A percentile compares a stretch with the other conserved stretches of the same genome.
phyloP scores from a whole-genome alignment of 495 filamentous ascomycete species.

The Cercophora samala region DNA sequence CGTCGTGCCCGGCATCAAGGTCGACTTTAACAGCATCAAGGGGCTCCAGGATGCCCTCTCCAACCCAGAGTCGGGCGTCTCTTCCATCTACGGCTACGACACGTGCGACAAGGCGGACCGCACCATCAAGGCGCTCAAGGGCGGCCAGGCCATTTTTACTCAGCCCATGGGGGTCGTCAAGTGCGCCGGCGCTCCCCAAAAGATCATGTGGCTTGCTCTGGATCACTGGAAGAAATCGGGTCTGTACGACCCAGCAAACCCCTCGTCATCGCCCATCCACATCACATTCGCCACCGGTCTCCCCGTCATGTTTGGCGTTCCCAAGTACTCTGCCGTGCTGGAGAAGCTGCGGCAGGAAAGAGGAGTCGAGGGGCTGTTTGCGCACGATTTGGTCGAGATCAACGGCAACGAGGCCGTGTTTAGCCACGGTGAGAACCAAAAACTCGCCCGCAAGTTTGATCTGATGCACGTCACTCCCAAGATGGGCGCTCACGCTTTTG shows the following conservation, averaged over 20 bases:
- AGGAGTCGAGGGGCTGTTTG: constrained; percentile 63
- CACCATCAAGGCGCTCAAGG: constrained; percentile 52
- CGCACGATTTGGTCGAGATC: constrained; percentile 61
- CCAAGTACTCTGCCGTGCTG: constrained; percentile 62
- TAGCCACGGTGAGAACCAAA: constrained; percentile 36
- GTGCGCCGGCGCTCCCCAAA: constrained; percentile 68
- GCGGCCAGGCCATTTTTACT: constrained; percentile 64
- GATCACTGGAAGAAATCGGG: constrained; percentile 62
- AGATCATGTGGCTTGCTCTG: constrained; percentile 68
- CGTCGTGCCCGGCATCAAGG: constrained; percentile 59
- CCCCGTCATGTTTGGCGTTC: constrained; percentile 64
- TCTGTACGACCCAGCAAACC: constrained; percentile 48
- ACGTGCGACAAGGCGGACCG: constrained; percentile 56
- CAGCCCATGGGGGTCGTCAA: constrained; percentile 64
- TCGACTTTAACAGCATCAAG: constrained; percentile 54
- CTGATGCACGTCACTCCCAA: constrained; percentile 61
- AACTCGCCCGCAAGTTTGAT: constrained; percentile 54
- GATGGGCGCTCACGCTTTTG: constrained; percentile 58
- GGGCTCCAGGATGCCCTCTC: constrained; percentile 59
- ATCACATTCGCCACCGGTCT: constrained; percentile 62
- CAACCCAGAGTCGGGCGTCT: constrained; percentile 54
- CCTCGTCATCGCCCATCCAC: constrained; percentile 49
- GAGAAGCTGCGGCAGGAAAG: constrained; percentile 60
- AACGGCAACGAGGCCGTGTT: constrained; percentile 57
- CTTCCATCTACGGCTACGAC: constrained; percentile 63